Evolutionary conservation across 2,329 filamentous ascomycete genomes (phyloP).

Genomic region (Aspergillus tubingensis): DNA sequence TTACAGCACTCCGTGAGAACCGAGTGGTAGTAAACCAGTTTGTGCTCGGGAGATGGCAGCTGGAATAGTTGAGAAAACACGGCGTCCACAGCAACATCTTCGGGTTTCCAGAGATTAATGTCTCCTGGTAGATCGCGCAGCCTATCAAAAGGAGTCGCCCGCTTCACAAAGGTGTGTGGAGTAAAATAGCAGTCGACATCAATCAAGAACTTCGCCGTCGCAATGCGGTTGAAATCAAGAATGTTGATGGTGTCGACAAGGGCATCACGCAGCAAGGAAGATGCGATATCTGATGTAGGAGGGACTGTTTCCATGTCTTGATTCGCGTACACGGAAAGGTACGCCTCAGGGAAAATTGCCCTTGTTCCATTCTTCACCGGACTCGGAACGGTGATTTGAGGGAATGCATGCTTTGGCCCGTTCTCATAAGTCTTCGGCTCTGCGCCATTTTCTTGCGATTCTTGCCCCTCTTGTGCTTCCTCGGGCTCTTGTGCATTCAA

Average conservation of each 20-base stretch:
- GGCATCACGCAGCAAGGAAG: slow-evolving; percentile 80
- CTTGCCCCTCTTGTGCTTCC: slow-evolving; percentile 38
- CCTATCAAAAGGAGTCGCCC: slow-evolving; percentile 88
- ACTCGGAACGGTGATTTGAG: slow-evolving; percentile 72
- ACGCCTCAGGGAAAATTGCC: slow-evolving; percentile 86
- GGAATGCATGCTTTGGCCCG: slow-evolving; percentile 73
- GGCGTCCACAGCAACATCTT: slow-evolving; percentile 95
- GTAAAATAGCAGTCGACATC: slow-evolving; percentile 95
- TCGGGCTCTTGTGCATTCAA: slow-evolving; percentile 19
- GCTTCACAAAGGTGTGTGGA: slow-evolving; percentile 85
- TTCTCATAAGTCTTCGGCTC: slow-evolving; percentile 61
- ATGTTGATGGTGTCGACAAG: slow-evolving; percentile 92
- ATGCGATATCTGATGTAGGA: slow-evolving; percentile 70
- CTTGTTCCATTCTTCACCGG: slow-evolving; percentile 73
- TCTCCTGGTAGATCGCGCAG: slow-evolving; percentile 66
- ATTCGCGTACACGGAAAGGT: slow-evolving; percentile 85
- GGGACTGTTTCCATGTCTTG: slow-evolving; percentile 91
- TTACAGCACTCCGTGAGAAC: slow-evolving; percentile 95
- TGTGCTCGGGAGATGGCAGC: slow-evolving; percentile 83
- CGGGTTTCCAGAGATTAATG: slow-evolving; percentile 85
- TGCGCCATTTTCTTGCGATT: slow-evolving; percentile 37
- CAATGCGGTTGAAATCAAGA: slow-evolving; percentile 87
- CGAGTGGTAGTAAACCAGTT: slow-evolving; percentile 94
- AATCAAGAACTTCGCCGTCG: slow-evolving; percentile 83
- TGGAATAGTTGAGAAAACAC: slow-evolving; percentile 95